Evolutionary conservation across 148 eudicot genomes (phyloP).

Genomic region (Vaccinium myrtillus): DNA sequence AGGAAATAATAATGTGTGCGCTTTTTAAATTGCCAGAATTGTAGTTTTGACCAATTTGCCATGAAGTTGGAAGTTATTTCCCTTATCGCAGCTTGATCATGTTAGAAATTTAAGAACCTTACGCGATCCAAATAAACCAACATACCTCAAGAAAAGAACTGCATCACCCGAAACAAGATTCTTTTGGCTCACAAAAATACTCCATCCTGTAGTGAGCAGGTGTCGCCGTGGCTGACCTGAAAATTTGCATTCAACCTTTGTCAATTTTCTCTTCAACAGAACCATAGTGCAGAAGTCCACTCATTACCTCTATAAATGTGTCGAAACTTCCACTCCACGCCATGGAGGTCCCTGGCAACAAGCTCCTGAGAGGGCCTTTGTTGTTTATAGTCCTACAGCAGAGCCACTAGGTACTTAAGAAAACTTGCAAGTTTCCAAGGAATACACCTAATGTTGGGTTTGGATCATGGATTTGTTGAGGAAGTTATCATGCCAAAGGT

Average conservation of each 20-base stretch:
- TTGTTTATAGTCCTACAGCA: slow-evolving; percentile 66
- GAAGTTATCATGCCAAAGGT: background rate
- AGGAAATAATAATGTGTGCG: background rate
- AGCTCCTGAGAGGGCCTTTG: slow-evolving; percentile 94
- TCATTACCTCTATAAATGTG: slow-evolving; percentile 83
- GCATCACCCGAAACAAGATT: slow-evolving; percentile 87
- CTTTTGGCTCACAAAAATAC: slow-evolving; percentile 84
- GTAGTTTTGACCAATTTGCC: background rate
- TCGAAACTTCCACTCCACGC: slow-evolving; percentile 90
- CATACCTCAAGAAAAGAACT: slow-evolving; percentile 85
- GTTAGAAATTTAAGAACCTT: slow-evolving; percentile 1
- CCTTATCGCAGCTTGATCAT: background rate
- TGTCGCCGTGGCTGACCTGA: slow-evolving; percentile 95
- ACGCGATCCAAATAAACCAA: background rate
- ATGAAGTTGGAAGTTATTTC: background rate
- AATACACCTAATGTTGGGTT: background rate
- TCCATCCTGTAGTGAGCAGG: slow-evolving; percentile 94
- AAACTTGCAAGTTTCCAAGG: background rate
- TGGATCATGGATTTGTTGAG: background rate
- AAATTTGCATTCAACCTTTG: background rate
- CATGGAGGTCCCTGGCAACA: slow-evolving; percentile 84
- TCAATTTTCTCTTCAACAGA: slow-evolving; percentile 4
- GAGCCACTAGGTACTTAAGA: background rate
- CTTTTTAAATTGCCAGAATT: background rate
- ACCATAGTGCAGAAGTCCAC: slow-evolving; percentile 5